Percentiles rank a stretch among this genome's conserved stretches.
Conservation (phyloP, 2,329 filamentous ascomycete species). For the Penicillium sp. region DNA sequence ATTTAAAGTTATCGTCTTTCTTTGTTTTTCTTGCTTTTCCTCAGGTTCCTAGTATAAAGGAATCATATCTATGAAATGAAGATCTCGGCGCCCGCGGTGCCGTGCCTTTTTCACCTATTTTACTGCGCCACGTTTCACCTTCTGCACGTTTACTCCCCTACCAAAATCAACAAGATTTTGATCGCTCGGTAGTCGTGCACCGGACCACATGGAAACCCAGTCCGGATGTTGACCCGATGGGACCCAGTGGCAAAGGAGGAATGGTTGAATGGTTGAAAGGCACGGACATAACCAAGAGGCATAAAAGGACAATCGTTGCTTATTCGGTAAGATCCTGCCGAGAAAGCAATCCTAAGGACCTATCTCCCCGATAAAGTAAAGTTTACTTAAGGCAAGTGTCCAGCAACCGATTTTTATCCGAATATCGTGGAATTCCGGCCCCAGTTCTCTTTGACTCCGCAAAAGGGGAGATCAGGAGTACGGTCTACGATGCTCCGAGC, state of each 20-base stretch:
- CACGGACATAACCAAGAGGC: too few relatives aligned
- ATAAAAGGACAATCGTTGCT: not conserved
- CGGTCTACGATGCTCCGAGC: not conserved
- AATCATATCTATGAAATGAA: slow-evolving; percentile 15
- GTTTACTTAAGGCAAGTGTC: not conserved
- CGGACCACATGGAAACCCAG: slow-evolving; percentile 27
- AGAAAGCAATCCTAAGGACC: not conserved
- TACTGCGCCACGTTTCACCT: slow-evolving; percentile 2
- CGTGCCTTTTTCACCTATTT: slow-evolving; percentile 6
- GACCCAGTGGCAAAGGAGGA: slow-evolving; percentile 11
- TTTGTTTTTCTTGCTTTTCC: not conserved
- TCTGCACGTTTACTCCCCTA: not conserved
- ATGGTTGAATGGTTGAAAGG: not conserved
- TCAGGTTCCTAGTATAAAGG: too few relatives aligned
- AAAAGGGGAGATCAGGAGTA: slow-evolving; percentile 1
- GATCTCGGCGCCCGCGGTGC: slow-evolving; percentile 23
- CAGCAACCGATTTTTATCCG: slow-evolving; percentile 1
- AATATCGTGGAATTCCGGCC: slow-evolving; percentile 1
- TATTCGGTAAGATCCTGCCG: not conserved
- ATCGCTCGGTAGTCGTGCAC: slow-evolving; percentile 28
- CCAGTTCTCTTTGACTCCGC: not conserved
- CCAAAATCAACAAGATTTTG: slow-evolving; percentile 1
- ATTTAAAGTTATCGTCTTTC: not conserved
- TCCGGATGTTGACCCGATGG: slow-evolving; percentile 22
- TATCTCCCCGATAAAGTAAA: not conserved